Base-by-base conservation (phyloP, 352 stramenopile genomes). In the Pythium chondricola region DNA sequence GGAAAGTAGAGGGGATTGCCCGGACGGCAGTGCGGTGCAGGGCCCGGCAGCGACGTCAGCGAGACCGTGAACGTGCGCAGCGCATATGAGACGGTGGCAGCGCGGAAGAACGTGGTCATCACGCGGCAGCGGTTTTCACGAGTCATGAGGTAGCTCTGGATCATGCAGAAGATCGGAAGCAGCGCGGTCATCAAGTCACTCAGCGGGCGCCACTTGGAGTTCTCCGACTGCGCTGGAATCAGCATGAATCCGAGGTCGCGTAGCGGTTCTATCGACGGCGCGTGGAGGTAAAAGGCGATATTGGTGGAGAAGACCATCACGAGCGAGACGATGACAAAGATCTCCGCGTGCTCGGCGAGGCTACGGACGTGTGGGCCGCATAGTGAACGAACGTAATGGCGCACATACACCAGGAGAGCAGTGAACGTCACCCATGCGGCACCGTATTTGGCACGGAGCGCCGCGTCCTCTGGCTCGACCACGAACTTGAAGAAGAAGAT, bases 161-260 rank as follows among this genome's bases (percentile, higher is more conserved):
- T 5, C 43, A 63, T 59, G 52, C 66, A 65, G 17, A 72, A 22
- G 36, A 69, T 58, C 18, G 69, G 69, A 21, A 76, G 30, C 22
- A 61, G 21, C 17, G 46, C 52, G 4, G 69, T 74, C 21, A 80
- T 54, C 21, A 74, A 40, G 44, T 80, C 69, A 40, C 60, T 73
- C 1, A 76, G 45, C 13, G 65, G 52, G 6, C 65, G 50, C 63
- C 65, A 71, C 42, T 32, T 27, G 40, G 61, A 69, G 40, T 69
- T 22, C 6, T 58, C 56, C 11, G 44, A 40, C 30, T 69, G 59
- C 46, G 54, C 54, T 16, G 69, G 65, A 17, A 76, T 52, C 18
- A 79, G 48, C 49, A 69, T 60, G 56, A 79, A 79, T 32, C 69
- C 66, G 17, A 80, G 48, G 43, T 80, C 69, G 20, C 58, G 65